phyloP scores from a whole-genome alignment of 148 eudicot genomes.

The Rhododendron kiyosumense region DNA sequence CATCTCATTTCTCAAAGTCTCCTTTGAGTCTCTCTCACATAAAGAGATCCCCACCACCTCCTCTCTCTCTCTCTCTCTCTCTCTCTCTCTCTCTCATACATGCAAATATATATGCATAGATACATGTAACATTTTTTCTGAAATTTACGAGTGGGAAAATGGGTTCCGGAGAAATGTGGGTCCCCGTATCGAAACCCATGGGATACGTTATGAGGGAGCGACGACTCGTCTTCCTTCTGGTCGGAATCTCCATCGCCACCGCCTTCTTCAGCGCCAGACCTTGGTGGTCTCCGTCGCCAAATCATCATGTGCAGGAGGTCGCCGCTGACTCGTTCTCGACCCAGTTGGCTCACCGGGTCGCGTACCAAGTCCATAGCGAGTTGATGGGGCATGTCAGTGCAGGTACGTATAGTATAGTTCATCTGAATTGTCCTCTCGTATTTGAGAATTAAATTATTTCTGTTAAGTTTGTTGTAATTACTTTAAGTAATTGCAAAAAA shows the following conservation, averaged over 20 bases:
- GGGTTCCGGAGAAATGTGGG: slow-evolving; percentile 60
- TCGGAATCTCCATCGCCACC: slow-evolving; percentile 67
- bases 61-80: background rate
- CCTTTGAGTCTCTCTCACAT: slow-evolving; percentile 19
- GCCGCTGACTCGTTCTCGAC: slow-evolving; percentile 14
- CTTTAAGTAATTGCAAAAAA: no score
- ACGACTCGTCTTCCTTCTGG: slow-evolving; percentile 60
- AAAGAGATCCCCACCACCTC: slow-evolving; percentile 1
- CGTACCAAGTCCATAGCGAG: slow-evolving; percentile 22
- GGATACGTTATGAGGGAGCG: slow-evolving; percentile 73
- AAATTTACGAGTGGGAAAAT: slow-evolving; percentile 13
- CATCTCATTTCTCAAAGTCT: background rate
- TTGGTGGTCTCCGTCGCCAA: slow-evolving; percentile 16
- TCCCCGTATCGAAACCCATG: slow-evolving; percentile 42
- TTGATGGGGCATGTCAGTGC: background rate
- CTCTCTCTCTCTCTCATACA: background rate
- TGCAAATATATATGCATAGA: background rate
- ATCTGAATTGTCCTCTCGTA: background rate
- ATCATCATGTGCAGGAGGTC: background rate
- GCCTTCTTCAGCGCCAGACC: slow-evolving; percentile 53
- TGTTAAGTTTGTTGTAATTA: background rate
- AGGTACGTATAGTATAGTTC: background rate
- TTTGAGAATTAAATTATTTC: background rate
- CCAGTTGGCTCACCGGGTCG: slow-evolving; percentile 16
- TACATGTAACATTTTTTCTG: background rate